Percentiles rank a stretch among this genome's conserved stretches.
Evolutionary conservation across 495 filamentous ascomycete genomes (phyloP).

Genomic region (Aspergillus heteromorphus): DNA sequence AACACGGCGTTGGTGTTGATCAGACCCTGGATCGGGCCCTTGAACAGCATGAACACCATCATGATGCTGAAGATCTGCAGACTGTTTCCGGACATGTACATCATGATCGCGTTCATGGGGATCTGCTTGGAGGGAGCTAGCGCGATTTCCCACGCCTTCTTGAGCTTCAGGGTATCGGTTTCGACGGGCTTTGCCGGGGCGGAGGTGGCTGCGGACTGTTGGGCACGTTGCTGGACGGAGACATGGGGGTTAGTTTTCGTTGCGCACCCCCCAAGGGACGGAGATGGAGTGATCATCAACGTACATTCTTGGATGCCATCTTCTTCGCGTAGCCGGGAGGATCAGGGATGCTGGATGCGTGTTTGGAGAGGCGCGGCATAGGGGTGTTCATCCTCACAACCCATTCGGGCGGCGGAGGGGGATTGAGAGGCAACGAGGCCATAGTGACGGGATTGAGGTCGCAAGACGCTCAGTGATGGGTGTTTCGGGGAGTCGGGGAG

Average conservation of each 20-base stretch:
- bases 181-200: constrained; percentile 53
- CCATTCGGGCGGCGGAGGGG: constrained; percentile 69
- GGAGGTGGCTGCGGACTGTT: constrained; percentile 24
- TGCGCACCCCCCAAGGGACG: neutral
- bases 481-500: neutral
- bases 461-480: neutral
- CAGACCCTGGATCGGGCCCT: constrained; percentile 85
- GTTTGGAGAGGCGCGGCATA: constrained; percentile 51
- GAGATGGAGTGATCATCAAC: neutral
- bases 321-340: constrained; percentile 75
- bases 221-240: constrained; percentile 29
- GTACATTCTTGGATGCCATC: constrained; percentile 35
- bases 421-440: constrained; percentile 29
- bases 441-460: constrained; percentile 16
- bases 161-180: constrained; percentile 91
- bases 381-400: constrained; percentile 68
- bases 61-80: constrained; percentile 99
- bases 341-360: constrained; percentile 64
- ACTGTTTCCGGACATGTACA: constrained; percentile 99
- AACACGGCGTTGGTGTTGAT: constrained; percentile 75
- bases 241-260: constrained; percentile 11
- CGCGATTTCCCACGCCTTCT: constrained; percentile 98
- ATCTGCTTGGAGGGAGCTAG: constrained; percentile 90
- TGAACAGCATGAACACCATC: constrained; percentile 99
- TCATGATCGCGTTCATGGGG: constrained; percentile 98